Conservation (phyloP, 768 basidiomycete species). For the Tephrocybe sp. region DNA sequence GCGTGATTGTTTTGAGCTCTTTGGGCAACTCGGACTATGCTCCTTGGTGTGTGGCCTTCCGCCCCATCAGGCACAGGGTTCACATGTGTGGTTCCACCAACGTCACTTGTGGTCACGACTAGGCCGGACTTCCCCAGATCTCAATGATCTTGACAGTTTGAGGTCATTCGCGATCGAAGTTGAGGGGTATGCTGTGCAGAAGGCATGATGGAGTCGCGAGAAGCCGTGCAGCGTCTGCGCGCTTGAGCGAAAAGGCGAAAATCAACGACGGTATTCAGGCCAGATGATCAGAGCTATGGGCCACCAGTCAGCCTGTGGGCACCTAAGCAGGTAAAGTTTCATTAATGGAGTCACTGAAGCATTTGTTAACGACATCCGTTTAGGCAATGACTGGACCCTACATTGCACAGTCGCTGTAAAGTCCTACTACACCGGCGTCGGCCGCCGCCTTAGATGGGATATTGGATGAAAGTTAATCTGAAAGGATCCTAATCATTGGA, state of each 20-base stretch:
- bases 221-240: neutral
- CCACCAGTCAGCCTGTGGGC: too few relatives aligned
- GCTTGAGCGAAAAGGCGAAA: slow-evolving; percentile 2
- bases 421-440: neutral
- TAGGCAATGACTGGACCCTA: neutral
- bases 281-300: neutral
- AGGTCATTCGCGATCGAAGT: slow-evolving; percentile 16
- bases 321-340: slow-evolving; percentile 14
- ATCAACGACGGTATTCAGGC: slow-evolving; percentile 2
- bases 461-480: slow-evolving; percentile 9
- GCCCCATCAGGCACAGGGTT: slow-evolving; percentile 12
- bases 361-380: slow-evolving; percentile 1
- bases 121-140: slow-evolving; percentile 19
- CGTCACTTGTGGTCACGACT: slow-evolving; percentile 15
- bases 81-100: slow-evolving; percentile 13
- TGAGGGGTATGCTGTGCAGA: slow-evolving; percentile 20
- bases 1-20: slow-evolving; percentile 16
- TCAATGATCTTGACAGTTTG: slow-evolving; percentile 18
- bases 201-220: slow-evolving; percentile 7
- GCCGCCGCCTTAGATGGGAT: too few relatives aligned
- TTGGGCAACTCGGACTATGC: slow-evolving; percentile 1
- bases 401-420: slow-evolving; percentile 11
- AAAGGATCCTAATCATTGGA: neutral
- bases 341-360: slow-evolving; percentile 6
- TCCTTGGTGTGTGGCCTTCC: slow-evolving; percentile 13